A percentile compares a stretch with the other conserved stretches of the same genome.
Conservation (phyloP, 2,329 filamentous ascomycete species). For the Taxawa tesnikishii region DNA sequence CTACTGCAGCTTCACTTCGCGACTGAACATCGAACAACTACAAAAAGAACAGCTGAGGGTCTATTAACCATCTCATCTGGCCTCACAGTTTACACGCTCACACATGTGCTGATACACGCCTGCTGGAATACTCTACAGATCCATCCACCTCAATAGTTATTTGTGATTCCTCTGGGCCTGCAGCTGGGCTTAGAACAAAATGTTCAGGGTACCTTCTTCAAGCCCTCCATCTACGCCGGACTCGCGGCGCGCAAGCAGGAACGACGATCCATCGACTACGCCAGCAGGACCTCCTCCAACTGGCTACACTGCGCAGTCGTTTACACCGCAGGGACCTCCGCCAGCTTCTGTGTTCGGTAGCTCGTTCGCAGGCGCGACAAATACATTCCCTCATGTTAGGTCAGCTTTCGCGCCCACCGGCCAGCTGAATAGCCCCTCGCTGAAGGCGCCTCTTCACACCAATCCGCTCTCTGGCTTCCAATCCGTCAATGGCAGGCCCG, state of each 20-base stretch:
- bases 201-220: conserved; percentile 9
- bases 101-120: no score
- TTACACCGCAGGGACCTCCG: conserved; percentile 22
- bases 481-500: conserved; percentile 8
- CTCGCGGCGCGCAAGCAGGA: conserved; percentile 6
- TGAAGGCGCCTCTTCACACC: background rate
- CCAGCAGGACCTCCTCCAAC: conserved; percentile 22
- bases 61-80: no score
- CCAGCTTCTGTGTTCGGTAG: conserved; percentile 21
- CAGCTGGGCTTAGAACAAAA: no score
- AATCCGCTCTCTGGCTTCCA: conserved; percentile 3
- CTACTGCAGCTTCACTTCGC: no score
- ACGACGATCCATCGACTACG: conserved; percentile 20
- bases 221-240: conserved; percentile 8
- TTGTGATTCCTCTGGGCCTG: no score
- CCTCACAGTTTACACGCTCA: no score
- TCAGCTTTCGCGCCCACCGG: conserved; percentile 4
- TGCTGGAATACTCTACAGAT: no score
- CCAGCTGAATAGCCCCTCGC: conserved; percentile 3
- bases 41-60: no score
- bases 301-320: conserved; percentile 18
- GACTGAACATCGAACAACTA: no score
- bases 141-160: no score
- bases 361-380: conserved; percentile 16
- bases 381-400: conserved; percentile 13